Conservation (phyloP, 106 monocot species). For the Apostasia ramifera region DNA sequence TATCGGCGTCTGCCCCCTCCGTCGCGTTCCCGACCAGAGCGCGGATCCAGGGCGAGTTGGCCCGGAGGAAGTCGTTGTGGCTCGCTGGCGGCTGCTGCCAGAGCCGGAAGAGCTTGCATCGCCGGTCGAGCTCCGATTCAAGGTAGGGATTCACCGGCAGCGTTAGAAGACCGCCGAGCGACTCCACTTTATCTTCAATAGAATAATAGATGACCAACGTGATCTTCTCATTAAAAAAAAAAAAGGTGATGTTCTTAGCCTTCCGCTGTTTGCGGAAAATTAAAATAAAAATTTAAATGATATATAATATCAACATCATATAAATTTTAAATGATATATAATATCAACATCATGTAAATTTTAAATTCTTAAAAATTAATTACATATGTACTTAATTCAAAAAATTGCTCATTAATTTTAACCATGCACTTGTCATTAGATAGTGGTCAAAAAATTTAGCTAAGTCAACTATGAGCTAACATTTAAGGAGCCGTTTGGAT, state of each 20-base stretch:
- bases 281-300: too few species aligned
- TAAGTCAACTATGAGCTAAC: too few species aligned
- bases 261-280: too few species aligned
- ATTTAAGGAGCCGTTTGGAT: too few species aligned
- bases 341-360: too few species aligned
- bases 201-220: not conserved
- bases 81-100: slow-evolving; percentile 23
- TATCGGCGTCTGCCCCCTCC: slow-evolving; percentile 34
- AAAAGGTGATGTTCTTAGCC: not conserved
- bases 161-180: slow-evolving; percentile 39
- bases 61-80: slow-evolving; percentile 20
- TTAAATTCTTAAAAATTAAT: too few species aligned
- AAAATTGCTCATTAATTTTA: too few species aligned
- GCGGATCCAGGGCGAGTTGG: slow-evolving; percentile 27
- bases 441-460: too few species aligned
- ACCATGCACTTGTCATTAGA: too few species aligned
- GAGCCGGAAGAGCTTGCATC: slow-evolving; percentile 44
- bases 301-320: too few species aligned
- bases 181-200: slow-evolving; percentile 10
- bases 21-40: slow-evolving; percentile 36
- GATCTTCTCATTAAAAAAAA: not conserved
- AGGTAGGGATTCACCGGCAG: slow-evolving; percentile 38
- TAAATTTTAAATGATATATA: too few species aligned
- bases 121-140: slow-evolving; percentile 34
- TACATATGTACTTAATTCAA: too few species aligned